Evolutionary conservation across 2,329 filamentous ascomycete genomes (phyloP).

Genomic region (Aspergillus puulaauensis): DNA sequence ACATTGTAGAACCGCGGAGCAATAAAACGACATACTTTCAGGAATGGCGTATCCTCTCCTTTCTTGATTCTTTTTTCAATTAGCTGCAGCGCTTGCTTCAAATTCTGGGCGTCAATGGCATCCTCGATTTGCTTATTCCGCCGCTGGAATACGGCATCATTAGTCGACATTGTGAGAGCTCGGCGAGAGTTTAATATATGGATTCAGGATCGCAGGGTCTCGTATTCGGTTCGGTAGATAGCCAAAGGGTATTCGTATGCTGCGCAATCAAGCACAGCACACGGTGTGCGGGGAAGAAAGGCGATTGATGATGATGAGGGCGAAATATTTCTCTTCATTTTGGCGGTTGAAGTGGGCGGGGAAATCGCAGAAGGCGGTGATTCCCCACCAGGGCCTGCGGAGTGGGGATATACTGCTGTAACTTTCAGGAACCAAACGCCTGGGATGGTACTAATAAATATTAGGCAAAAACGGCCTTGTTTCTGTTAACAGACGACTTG

Average conservation of each 20-base stretch:
- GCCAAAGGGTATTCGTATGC: constrained; percentile 15
- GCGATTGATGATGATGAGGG: constrained; percentile 13
- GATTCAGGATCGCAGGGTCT: not conserved
- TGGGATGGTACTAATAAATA: not conserved
- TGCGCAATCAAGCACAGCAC: constrained; percentile 27
- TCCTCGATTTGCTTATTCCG: constrained; percentile 52
- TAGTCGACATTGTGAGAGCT: constrained; percentile 25
- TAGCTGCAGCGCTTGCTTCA: constrained; percentile 51
- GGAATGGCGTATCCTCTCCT: constrained; percentile 45
- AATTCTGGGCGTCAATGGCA: constrained; percentile 48
- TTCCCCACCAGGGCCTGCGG: not conserved
- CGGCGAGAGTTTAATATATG: not conserved
- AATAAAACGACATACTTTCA: constrained; percentile 31
- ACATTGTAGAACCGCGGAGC: not conserved
- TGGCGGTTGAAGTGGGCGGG: constrained; percentile 14
- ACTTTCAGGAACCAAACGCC: not conserved
- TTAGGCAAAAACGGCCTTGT: too few species aligned
- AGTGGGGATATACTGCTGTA: not conserved
- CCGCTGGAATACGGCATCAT: constrained; percentile 42
- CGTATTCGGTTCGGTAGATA: not conserved
- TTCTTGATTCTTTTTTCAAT: constrained; percentile 58
- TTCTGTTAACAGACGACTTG: too few species aligned
- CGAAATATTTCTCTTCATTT: constrained; percentile 15
- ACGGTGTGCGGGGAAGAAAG: constrained; percentile 18
- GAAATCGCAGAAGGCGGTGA: constrained; percentile 23